Evolutionary conservation across 164 flowering plant species (phyloP).

Genomic region (Liquidambar formosana): DNA sequence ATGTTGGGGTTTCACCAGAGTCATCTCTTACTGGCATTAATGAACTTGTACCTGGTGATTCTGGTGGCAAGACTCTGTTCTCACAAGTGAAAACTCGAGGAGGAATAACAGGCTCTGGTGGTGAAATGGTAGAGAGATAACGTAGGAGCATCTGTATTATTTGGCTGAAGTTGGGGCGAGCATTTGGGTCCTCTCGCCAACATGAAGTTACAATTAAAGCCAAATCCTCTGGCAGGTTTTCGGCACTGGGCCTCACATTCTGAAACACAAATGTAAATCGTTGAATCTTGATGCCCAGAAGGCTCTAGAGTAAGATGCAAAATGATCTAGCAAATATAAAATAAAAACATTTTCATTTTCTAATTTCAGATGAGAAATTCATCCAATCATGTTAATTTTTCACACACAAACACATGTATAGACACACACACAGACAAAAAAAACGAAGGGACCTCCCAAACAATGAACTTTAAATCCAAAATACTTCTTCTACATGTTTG

Average conservation of each 20-base stretch:
- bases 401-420: too few species aligned
- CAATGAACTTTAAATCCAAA: too few species aligned
- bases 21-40: slow-evolving; percentile 64
- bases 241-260: slow-evolving; percentile 91
- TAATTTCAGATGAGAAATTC: too few species aligned
- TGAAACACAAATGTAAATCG: slow-evolving; percentile 29
- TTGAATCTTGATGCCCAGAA: slow-evolving; percentile 4
- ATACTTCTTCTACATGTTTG: too few species aligned
- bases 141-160: slow-evolving; percentile 76
- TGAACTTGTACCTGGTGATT: slow-evolving; percentile 90
- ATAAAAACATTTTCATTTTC: too few species aligned
- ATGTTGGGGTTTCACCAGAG: slow-evolving; percentile 47
- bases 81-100: slow-evolving; percentile 46
- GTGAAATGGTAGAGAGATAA: slow-evolving; percentile 63
- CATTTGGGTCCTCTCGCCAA: slow-evolving; percentile 89
- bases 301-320: background rate
- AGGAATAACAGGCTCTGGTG: slow-evolving; percentile 59
- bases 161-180: slow-evolving; percentile 84
- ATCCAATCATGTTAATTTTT: too few species aligned
- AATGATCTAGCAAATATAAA: too few species aligned
- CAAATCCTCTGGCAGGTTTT: slow-evolving; percentile 77
- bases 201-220: slow-evolving; percentile 82
- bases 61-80: slow-evolving; percentile 77
- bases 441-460: too few species aligned
- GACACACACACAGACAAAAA: too few species aligned